Percentiles rank a stretch among this genome's conserved stretches.
phyloP scores from a whole-genome alignment of 768 basidiomycete genomes.

The Hygrocybe coccinea region DNA sequence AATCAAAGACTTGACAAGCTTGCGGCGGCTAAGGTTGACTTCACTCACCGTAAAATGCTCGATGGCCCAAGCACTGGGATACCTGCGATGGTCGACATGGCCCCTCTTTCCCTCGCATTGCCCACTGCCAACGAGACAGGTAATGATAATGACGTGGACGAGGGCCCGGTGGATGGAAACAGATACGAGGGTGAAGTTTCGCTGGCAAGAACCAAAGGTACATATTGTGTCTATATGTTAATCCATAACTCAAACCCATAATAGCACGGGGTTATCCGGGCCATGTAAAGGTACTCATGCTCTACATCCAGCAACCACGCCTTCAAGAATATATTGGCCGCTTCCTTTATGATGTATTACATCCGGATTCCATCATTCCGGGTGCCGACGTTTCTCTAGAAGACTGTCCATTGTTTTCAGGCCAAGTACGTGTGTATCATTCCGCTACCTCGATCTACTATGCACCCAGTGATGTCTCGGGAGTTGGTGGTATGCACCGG shows the following conservation, averaged over 20 bases:
- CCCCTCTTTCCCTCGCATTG: no score
- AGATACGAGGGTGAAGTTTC: no score
- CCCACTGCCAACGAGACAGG: no score
- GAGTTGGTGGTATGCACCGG: slow-evolving; percentile 14
- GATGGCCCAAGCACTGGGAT: no score
- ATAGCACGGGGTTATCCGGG: not conserved
- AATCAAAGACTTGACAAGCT: slow-evolving; percentile 21
- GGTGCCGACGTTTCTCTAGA: not conserved
- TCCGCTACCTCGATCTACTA: not conserved
- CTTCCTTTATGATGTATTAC: slow-evolving; percentile 22
- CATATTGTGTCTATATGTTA: no score
- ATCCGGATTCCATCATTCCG: not conserved
- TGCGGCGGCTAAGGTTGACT: slow-evolving; percentile 12
- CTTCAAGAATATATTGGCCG: slow-evolving; percentile 18
- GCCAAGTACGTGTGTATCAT: not conserved
- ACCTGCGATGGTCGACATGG: no score
- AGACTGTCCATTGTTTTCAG: slow-evolving; percentile 4
- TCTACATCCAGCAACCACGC: not conserved
- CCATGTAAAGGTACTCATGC: not conserved
- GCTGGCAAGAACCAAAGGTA: no score
- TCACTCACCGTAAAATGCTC: slow-evolving; percentile 17
- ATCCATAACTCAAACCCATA: no score
- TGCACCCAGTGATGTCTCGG: not conserved
- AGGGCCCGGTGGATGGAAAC: no score
- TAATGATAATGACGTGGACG: no score